phyloP scores from a whole-genome alignment of 257 asterid genomes.

The Anisodus tanguticus region DNA sequence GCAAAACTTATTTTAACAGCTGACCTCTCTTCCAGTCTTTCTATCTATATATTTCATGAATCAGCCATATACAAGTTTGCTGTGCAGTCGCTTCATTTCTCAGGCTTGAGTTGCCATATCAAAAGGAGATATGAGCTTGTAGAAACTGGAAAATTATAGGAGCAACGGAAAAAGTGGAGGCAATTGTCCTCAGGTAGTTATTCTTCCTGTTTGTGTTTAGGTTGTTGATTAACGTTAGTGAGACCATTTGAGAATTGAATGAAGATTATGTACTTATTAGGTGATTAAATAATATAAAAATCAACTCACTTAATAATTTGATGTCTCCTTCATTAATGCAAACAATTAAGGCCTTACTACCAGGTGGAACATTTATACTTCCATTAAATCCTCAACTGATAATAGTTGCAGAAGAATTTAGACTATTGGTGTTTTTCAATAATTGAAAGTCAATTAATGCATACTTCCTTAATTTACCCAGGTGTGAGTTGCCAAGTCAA shows the following conservation, averaged over 20 bases:
- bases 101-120: background rate
- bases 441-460: background rate
- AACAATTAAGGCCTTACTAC: background rate
- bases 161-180: background rate
- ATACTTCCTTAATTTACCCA: background rate
- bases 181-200: too few relatives aligned
- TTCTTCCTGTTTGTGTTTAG: too few relatives aligned
- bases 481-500: background rate
- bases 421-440: background rate
- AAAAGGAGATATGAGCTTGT: background rate
- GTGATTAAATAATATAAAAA: too few relatives aligned
- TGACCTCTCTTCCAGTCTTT: background rate
- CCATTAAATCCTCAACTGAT: background rate
- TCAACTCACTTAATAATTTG: background rate
- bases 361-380: background rate
- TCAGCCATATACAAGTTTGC: background rate
- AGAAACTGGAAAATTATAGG: background rate
- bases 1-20: conserved; percentile 10
- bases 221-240: too few relatives aligned
- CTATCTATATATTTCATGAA: background rate
- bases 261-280: too few relatives aligned
- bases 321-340: background rate
- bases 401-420: background rate
- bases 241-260: too few relatives aligned
- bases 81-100: background rate